Evolutionary conservation across 2,329 filamentous ascomycete genomes (phyloP).

Genomic region (Calonectria leucothoes): DNA sequence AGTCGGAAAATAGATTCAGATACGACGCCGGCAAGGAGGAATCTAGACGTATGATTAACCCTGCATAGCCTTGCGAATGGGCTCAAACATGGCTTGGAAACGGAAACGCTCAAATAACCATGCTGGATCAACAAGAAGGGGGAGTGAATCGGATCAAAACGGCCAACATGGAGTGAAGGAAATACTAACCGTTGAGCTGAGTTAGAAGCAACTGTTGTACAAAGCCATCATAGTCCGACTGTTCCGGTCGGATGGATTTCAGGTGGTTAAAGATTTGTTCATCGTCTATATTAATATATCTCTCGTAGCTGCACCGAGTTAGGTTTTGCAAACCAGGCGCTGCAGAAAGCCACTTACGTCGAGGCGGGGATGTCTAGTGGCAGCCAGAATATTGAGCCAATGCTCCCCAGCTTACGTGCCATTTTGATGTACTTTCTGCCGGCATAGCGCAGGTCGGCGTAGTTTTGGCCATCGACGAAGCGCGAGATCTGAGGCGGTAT

Average conservation of each 20-base stretch:
- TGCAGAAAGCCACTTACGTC: conserved; percentile 41
- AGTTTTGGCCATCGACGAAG: conserved; percentile 35
- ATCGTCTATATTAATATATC: conserved; percentile 49
- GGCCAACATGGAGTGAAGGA: background rate
- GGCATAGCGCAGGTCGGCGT: conserved; percentile 43
- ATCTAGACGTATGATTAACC: conserved; percentile 11
- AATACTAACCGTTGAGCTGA: conserved; percentile 29
- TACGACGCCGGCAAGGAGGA: conserved; percentile 26
- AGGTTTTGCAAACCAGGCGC: background rate
- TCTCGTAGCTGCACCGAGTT: conserved; percentile 41
- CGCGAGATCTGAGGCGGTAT: conserved; percentile 34
- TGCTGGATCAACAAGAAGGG: background rate
- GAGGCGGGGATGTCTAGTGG: conserved; percentile 46
- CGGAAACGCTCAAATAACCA: background rate
- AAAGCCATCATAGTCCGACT: conserved; percentile 30
- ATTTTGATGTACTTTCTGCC: conserved; percentile 50
- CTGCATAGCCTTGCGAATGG: background rate
- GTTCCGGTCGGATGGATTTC: conserved; percentile 25
- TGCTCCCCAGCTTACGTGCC: conserved; percentile 41
- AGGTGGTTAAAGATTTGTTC: conserved; percentile 45
- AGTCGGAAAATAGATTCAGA: conserved; percentile 40
- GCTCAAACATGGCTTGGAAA: background rate
- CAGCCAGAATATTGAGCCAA: conserved; percentile 48
- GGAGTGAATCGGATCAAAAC: background rate
- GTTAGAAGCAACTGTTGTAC: conserved; percentile 38